Conservation (phyloP, 73 alveolate genomes). For the Durusdinium trenchii region DNA sequence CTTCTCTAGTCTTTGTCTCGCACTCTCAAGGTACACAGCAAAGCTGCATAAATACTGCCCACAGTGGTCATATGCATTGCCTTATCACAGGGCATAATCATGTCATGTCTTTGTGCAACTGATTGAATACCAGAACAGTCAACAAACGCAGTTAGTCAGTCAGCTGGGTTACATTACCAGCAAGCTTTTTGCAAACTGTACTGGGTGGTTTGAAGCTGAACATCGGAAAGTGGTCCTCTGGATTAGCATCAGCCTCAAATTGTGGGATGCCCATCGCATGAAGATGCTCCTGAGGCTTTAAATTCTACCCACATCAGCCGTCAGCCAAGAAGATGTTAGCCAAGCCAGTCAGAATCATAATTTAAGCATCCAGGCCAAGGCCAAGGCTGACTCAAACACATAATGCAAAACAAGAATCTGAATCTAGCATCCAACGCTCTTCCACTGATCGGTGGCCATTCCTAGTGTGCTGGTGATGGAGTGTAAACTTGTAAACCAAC, state of each 20-base stretch:
- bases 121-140: background rate
- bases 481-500: background rate
- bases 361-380: background rate
- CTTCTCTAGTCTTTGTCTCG: background rate
- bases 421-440: background rate
- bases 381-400: background rate
- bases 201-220: background rate
- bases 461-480: too few relatives aligned
- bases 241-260: background rate
- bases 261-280: background rate
- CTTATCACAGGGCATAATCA: background rate
- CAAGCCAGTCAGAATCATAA: background rate
- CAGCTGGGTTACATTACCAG: background rate
- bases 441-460: too few relatives aligned
- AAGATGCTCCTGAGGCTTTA: background rate
- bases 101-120: background rate
- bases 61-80: background rate
- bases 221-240: background rate
- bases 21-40: background rate
- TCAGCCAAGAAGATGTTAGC: background rate
- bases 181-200: background rate
- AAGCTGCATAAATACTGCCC: background rate
- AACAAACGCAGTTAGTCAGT: background rate
- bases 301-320: too few relatives aligned
- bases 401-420: background rate